Evolutionary conservation across 495 filamentous ascomycete genomes (phyloP).

Genomic region (Podospora tetraspora): DNA sequence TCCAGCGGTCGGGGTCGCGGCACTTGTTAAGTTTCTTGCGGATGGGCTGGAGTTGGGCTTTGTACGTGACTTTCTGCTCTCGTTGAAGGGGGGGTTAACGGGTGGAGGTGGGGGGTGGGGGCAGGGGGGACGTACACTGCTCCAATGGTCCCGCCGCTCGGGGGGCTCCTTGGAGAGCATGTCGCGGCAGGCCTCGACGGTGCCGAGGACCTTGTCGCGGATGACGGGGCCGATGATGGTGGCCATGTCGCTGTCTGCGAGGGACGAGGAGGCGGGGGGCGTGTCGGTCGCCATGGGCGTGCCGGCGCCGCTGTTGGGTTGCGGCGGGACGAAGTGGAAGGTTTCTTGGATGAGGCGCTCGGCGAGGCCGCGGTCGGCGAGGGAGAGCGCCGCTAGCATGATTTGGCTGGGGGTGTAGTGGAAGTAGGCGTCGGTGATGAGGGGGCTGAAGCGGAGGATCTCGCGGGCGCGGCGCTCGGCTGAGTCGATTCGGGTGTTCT

Average conservation of each 20-base stretch:
- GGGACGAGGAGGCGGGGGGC: constrained; percentile 5
- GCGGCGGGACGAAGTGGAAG: constrained; percentile 38
- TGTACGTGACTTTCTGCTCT: constrained; percentile 29
- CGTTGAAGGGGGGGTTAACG: neutral
- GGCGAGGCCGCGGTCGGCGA: constrained; percentile 68
- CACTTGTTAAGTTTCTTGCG: constrained; percentile 74
- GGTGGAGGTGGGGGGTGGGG: neutral
- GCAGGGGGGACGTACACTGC: constrained; percentile 28
- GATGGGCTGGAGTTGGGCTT: constrained; percentile 47
- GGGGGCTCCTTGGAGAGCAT: constrained; percentile 48
- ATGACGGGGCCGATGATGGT: constrained; percentile 28
- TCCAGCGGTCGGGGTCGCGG: constrained; percentile 63
- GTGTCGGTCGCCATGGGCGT: constrained; percentile 15
- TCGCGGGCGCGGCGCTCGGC: constrained; percentile 68
- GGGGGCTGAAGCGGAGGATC: constrained; percentile 68
- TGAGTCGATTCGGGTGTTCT: constrained; percentile 50
- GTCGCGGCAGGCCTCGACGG: constrained; percentile 46
- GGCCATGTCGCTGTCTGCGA: constrained; percentile 23
- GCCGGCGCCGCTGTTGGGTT: constrained; percentile 18
- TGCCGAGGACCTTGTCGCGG: constrained; percentile 42
- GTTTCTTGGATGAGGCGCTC: constrained; percentile 70
- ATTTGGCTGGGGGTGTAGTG: constrained; percentile 93
- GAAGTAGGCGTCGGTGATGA: constrained; percentile 91
- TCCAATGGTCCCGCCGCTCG: constrained; percentile 39
- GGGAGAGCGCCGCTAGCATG: constrained; percentile 70